Base-by-base conservation (phyloP, 345 rosid genomes). In the Brassica rapa region DNA sequence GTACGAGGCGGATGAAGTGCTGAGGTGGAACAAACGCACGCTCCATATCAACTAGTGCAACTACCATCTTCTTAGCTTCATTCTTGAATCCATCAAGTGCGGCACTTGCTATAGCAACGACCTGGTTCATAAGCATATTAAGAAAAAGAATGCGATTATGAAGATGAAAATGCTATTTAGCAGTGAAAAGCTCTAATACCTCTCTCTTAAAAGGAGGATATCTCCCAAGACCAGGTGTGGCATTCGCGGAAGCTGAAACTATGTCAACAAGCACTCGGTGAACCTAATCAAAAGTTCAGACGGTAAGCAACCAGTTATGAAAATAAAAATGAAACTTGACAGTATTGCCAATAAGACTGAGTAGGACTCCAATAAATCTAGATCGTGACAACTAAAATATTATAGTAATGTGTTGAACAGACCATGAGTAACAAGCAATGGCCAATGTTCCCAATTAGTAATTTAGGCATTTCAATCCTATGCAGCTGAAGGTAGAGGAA, bases 21-120 rank as follows among this genome's bases (percentile, higher is more conserved):
- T 96, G 99, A 75, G 99, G 98, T 70, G 99, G 99, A 76, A 96
- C 99, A 87, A 96, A 96, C 30, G 87, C 98, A 57, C 99, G 98
- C 81, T 96, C 99, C 99, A 96, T 96, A 81, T 96, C 99, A 69
- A 96, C 98, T 35, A 96, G 85, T 23, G 99, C 98, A 81, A 96
- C 88, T 1, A 96, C 99, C 99, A 96, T 93, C 79, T 90, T 93
- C 81, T 85, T 93, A 55, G 99, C 90, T 84, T 96, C 98, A 84
- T 62, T 87, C 86, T 93, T 96, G 83, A 96, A 96, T 53, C 84
- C 89, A 81, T 96, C 99, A 67, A 96, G 93, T 32, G 98, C 99
- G 76, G 88, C 83, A 84, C 85, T 91, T 70, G 98, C 99, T 77
- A 93, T 86, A 74, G 91, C 92, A 70, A 96, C 90, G 82, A 96